Percentiles rank a stretch among this genome's conserved stretches.
phyloP scores from a whole-genome alignment of 2,329 filamentous ascomycete species.

The Clarireedia homoeocarpa region DNA sequence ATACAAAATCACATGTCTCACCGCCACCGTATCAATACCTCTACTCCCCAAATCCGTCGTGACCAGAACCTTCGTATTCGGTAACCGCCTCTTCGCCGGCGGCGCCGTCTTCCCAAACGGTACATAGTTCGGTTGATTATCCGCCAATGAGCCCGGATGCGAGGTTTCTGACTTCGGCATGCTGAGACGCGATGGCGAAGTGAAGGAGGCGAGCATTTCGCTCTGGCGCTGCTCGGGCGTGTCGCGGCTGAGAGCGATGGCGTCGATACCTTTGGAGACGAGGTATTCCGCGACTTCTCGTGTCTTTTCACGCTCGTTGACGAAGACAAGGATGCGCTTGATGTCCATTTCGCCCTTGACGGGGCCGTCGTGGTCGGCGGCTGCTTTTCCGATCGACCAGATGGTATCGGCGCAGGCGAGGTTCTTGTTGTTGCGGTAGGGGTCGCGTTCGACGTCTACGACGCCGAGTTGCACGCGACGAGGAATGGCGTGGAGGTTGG shows the following conservation, averaged over 20 bases:
- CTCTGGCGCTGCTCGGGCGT: conserved; percentile 69
- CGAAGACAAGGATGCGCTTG: conserved; percentile 88
- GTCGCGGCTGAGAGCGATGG: conserved; percentile 77
- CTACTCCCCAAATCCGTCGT: conserved; percentile 88
- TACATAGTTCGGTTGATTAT: conserved; percentile 30
- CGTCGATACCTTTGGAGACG: conserved; percentile 77
- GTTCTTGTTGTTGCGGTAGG: conserved; percentile 86
- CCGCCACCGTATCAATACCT: conserved; percentile 88
- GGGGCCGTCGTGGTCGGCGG: conserved; percentile 48
- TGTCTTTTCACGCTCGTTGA: conserved; percentile 90
- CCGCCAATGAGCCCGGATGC: conserved; percentile 34
- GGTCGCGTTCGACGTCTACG: conserved; percentile 84
- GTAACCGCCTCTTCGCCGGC: conserved; percentile 35
- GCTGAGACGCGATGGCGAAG: conserved; percentile 22
- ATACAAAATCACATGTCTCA: conserved; percentile 86
- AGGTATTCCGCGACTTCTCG: conserved; percentile 75
- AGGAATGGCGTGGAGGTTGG: conserved; percentile 92
- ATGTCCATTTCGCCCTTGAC: conserved; percentile 53
- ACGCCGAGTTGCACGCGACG: conserved; percentile 90
- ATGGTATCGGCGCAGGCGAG: conserved; percentile 93
- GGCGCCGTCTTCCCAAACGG: conserved; percentile 22
- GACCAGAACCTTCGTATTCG: conserved; percentile 83
- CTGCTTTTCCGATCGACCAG: conserved; percentile 82
- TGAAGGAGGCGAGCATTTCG: conserved; percentile 72
- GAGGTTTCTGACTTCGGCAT: conserved; percentile 1